Base-by-base conservation (phyloP, 129 eudicot species). In the Lactuca sativa region DNA sequence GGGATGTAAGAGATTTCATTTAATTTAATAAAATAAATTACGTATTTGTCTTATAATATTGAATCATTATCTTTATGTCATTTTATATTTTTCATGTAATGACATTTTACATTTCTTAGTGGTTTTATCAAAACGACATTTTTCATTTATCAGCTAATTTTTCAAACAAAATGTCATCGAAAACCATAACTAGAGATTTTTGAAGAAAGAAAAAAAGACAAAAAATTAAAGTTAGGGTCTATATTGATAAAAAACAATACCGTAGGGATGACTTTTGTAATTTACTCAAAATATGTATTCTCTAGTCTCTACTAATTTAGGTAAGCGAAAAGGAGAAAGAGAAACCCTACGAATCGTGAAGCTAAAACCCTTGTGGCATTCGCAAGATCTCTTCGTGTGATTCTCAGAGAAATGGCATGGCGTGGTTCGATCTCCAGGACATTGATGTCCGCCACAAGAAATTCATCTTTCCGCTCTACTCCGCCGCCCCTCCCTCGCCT, bases 351-450 rank as follows among this genome's bases (percentile, higher is more conserved):
- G 0, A 25, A 11, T 13, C 33, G 64, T 34, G 11, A 64, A 64
- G 38, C 70, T 64, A 72, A 72, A 72, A 72, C 77, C 77, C 77
- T 72, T 11, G 64, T 6, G 40, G 9, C 64, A 32, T 59, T n/a
- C 9, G 44, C 59, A 66, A 52, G 41, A 65, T 51, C 18, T 11
- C 52, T 44, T 10, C 4, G n/a, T 44, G 52, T 65, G 56, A 65
- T 47, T 44, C 56, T 7, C 48, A 52, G 53, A 63, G 10, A 75
- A 72, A 91, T 91, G 97, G 97, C 97, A 55, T 88, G 92, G 87
- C 96, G 93, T 63, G 90, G 92, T 70, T 88, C 96, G 13, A 16
- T 88, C 59, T 82, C 97, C 53, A 65, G 97, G 75, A 72, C 93
- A 59, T 71, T 91, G 16, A 75, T 86, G 76, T 88, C 97, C 79